Evolutionary conservation across 768 basidiomycete species (phyloP).

Genomic region (Stropharia rugosoannulata): DNA sequence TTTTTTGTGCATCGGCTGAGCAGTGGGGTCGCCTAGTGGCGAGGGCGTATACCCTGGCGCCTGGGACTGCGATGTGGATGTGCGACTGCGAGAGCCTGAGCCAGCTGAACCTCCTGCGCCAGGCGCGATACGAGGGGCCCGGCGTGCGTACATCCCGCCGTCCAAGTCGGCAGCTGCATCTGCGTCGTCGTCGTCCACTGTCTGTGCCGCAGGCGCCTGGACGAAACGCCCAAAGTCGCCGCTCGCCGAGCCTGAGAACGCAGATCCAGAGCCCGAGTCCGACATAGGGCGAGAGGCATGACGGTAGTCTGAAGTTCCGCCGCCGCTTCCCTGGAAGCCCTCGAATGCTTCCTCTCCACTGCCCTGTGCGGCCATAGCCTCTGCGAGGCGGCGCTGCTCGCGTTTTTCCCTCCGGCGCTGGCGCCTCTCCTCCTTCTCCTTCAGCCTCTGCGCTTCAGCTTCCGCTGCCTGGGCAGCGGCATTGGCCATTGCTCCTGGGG

Average conservation of each 20-base stretch:
- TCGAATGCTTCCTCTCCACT: slow-evolving; percentile 51
- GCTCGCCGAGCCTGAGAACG: slow-evolving; percentile 9
- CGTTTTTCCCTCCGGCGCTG: slow-evolving; percentile 44
- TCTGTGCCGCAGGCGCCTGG: slow-evolving; percentile 6
- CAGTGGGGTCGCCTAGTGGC: background rate
- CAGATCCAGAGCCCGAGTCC: slow-evolving; percentile 16
- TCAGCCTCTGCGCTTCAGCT: slow-evolving; percentile 36
- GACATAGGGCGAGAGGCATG: slow-evolving; percentile 15
- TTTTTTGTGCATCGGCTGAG: background rate
- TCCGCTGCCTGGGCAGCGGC: slow-evolving; percentile 29
- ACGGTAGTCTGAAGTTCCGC: slow-evolving; percentile 13
- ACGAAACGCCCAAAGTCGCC: slow-evolving; percentile 16
- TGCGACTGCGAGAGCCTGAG: slow-evolving; percentile 63
- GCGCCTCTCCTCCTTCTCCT: slow-evolving; percentile 51
- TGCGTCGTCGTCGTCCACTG: slow-evolving; percentile 31
- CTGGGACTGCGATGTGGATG: slow-evolving; percentile 42
- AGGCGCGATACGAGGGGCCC: slow-evolving; percentile 20
- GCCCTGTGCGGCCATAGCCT: slow-evolving; percentile 31
- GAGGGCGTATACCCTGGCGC: background rate
- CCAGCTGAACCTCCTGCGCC: slow-evolving; percentile 25
- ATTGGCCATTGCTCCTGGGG: slow-evolving; percentile 33
- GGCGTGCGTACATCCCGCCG: slow-evolving; percentile 50
- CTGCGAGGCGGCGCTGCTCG: slow-evolving; percentile 39
- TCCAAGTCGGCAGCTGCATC: slow-evolving; percentile 61
- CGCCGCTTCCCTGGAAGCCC: slow-evolving; percentile 61